Evolutionary conservation across 345 rosid genomes (phyloP), one percentile per base, ranked within the genome.

Genomic region (Salix caprea): DNA sequence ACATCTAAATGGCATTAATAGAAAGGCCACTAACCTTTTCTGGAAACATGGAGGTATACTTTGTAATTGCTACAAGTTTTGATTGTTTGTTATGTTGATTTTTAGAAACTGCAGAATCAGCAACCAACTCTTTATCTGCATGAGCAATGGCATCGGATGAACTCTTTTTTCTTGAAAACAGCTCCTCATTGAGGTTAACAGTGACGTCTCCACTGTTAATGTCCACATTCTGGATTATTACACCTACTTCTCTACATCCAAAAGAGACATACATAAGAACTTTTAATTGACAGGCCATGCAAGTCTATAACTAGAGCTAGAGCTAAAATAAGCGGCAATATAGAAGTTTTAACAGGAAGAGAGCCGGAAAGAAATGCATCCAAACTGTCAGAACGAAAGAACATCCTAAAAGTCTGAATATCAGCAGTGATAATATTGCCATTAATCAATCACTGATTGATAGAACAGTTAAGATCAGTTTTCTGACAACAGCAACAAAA

Each of bases 211-310:
- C 98, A 74, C 87, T 84, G 70, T 76, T 69, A 67, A 96, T 69
- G 65, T 93, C 96, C 82, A 93, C 81, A 71, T 90, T 87, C 76
- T 88, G 88, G 78, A 88, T 82, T 61, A 89, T 77, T 76, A 96
- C 82, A 82, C 98, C 99, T 58, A 85, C 88, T 85, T 87, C 92
- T 88, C 99, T 96, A 82, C 72, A 84, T 71, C 79, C 81, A 85
- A 78, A 85, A 42, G 32, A 80, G 72, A 74, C 65, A 61, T 76
- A 74, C 23, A 72, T 58, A 81, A 16, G 50, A 75, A 61, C 70
- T 66, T 12, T 72, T 54, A 62, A 68, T 58, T 60, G 65, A 60
- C 34, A 56, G 79, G 72, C 50, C 69, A 74, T 67, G 56, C 74
- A 36, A 15, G 76, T 71, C 60, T 34, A 79, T 60, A 8, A 60